Conservation (phyloP, 176 grass and related monocot species). For the Pontederia paniculata region DNA sequence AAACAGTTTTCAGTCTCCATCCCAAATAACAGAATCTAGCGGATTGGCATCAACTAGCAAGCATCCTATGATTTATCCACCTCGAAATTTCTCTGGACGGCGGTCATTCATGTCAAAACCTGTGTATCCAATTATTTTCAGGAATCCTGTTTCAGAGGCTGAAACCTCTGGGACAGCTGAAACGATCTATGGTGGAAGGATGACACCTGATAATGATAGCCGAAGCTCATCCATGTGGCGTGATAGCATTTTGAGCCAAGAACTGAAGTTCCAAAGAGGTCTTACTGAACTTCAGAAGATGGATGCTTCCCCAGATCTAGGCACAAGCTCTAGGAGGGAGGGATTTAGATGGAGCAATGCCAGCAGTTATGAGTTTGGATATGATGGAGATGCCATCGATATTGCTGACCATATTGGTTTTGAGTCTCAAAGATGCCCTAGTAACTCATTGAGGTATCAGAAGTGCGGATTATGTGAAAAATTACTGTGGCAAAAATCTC, state of each 20-base stretch:
- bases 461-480: constrained; percentile 81
- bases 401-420: constrained; percentile 54
- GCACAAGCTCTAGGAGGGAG: constrained; percentile 66
- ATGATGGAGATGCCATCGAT: constrained; percentile 71
- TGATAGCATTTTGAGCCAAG: constrained; percentile 46
- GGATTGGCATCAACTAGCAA: constrained; percentile 63
- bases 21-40: constrained; percentile 66
- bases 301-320: constrained; percentile 59
- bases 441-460: constrained; percentile 36
- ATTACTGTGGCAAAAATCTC: constrained; percentile 75
- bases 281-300: constrained; percentile 69
- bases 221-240: constrained; percentile 49
- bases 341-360: constrained; percentile 95
- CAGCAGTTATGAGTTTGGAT: constrained; percentile 83
- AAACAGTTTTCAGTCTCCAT: constrained; percentile 74
- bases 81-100: constrained; percentile 54
- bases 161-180: constrained; percentile 45
- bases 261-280: constrained; percentile 64
- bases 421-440: constrained; percentile 49
- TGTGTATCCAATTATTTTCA: constrained; percentile 78
- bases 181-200: constrained; percentile 41
- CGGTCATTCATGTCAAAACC: constrained; percentile 95
- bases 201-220: constrained; percentile 55
- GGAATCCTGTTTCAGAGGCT: constrained; percentile 70
- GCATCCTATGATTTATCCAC: constrained; percentile 34